These are phyloP conservation scores for Dacryopinax spathularia DNA, from an alignment of 768 basidiomycete genomes.

Conservation along the genomic window DNA sequence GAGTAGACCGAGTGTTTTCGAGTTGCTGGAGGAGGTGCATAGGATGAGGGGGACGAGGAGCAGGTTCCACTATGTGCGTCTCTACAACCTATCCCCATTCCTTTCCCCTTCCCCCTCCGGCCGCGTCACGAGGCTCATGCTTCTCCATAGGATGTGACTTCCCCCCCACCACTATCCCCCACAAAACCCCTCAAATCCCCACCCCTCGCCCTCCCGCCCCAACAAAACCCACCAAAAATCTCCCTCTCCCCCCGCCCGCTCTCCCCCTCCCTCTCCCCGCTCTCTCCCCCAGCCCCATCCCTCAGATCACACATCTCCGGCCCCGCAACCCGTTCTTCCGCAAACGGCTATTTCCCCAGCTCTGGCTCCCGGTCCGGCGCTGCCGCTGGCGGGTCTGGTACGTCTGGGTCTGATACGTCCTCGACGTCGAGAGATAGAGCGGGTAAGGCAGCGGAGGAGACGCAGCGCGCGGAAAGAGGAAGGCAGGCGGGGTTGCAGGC, in stretches of 20 bases:
- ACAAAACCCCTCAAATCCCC: conserved; percentile 9
- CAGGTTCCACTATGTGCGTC: conserved; percentile 48
- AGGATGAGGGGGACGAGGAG: conserved; percentile 76
- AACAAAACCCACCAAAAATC: conserved; percentile 12
- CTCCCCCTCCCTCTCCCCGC: conserved; percentile 2
- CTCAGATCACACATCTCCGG: background rate
- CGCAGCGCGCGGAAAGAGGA: background rate
- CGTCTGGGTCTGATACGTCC: too few species aligned
- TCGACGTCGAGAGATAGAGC: too few species aligned
- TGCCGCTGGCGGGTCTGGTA: too few species aligned
- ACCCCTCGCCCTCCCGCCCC: conserved; percentile 18
- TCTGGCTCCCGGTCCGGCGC: too few species aligned
- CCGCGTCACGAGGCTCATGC: conserved; percentile 12
- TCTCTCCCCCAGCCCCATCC: too few species aligned
- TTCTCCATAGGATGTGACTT: conserved; percentile 13
- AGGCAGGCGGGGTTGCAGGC: background rate
- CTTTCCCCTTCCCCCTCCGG: too few species aligned
- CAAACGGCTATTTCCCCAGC: too few species aligned
- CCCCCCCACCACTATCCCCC: conserved; percentile 8
- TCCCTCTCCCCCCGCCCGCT: conserved; percentile 3
- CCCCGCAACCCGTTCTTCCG: too few species aligned
- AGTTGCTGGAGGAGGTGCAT: conserved; percentile 71
- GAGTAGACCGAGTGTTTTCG: conserved; percentile 77
- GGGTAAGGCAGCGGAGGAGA: background rate
- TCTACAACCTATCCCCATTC: background rate